Base-by-base conservation (phyloP, 108 stramenopile species). In the Cyclotella sp. region DNA sequence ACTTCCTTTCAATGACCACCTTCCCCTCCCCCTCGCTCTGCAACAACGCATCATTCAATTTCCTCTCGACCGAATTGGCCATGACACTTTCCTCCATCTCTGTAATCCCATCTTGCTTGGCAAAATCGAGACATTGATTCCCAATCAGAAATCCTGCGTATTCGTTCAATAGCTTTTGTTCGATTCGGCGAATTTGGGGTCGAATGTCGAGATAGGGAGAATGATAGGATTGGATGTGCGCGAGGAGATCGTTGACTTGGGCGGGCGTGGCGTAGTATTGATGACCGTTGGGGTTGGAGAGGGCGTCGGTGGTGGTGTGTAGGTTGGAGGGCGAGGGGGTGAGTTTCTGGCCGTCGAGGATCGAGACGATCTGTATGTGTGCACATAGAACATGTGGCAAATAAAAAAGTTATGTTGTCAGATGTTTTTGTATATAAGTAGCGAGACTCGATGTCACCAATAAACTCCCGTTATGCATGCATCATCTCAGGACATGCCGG, bases 41-140 rank as follows among this genome's bases (percentile, higher is more conserved):
- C 29, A 93, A 72, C 59, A 95, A 68, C 51, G 80, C 49, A 79
- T 95, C 95, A 76, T 92, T 93, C 76, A 93, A 77, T n/a, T 83
- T 87, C 49, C 89, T 82, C 76, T 93, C 95, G 6, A 93, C 90
- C 13, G 68, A 72, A 76, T 90, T 91, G 53, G 95, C 95, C 90
- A 89, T 87, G 62, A 90, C 72, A 39, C 90, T 62, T 71, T 95
- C 95, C 73, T 93, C 95, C 34, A 95, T 88, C 57, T 95, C 95
- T 0, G 92, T 95, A 9, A 93, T 84, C 3, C 95, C 95, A 77
- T 95, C 95, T 74, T 95, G 95, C 77, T 95, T 95, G 49, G 64
- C 63, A 82, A 93, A 95, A 73, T 95, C 95, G 10, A 93, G 26
- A 47, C 89, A 88, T 63, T 95, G 95, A 69, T 93, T 93, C 42